These are phyloP conservation scores for Paecilomyces fulvus DNA, from an alignment of 2,329 filamentous ascomycete species.

Conservation along the genomic window DNA sequence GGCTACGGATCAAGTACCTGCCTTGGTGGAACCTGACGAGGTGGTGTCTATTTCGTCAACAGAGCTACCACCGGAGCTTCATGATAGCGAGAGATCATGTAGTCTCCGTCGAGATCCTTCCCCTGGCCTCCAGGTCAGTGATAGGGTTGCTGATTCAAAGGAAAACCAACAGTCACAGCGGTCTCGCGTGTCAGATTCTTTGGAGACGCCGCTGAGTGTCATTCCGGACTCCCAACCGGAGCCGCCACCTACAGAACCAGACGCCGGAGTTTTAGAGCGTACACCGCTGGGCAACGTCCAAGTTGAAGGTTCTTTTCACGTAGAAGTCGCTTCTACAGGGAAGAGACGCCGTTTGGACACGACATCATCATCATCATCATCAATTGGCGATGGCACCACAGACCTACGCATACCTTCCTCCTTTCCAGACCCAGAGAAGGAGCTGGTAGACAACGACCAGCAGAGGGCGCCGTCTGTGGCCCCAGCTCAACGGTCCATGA, in stretches of 20 bases:
- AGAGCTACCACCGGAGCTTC: not conserved
- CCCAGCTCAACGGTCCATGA: not conserved
- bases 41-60: not conserved
- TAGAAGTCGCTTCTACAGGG: not conserved
- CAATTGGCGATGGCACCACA: not conserved
- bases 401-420: constrained; percentile 7
- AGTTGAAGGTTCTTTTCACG: constrained; percentile 8
- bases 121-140: not conserved
- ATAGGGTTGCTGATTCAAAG: not conserved
- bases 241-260: constrained; percentile 2
- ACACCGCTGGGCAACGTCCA: constrained; percentile 3
- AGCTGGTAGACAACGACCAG: not conserved
- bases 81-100: not conserved
- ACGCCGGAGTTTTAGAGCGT: constrained; percentile 1
- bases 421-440: not conserved
- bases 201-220: constrained; percentile 28
- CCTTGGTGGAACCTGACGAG: not conserved
- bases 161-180: not conserved
- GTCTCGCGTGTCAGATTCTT: constrained; percentile 11
- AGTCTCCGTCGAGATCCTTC: not conserved
- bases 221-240: constrained; percentile 33
- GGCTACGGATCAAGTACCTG: not conserved
- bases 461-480: not conserved
- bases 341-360: constrained; percentile 10
- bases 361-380: not conserved